Base-by-base conservation (phyloP, 148 eudicot genomes). In the Fagopyrum esculentum region DNA sequence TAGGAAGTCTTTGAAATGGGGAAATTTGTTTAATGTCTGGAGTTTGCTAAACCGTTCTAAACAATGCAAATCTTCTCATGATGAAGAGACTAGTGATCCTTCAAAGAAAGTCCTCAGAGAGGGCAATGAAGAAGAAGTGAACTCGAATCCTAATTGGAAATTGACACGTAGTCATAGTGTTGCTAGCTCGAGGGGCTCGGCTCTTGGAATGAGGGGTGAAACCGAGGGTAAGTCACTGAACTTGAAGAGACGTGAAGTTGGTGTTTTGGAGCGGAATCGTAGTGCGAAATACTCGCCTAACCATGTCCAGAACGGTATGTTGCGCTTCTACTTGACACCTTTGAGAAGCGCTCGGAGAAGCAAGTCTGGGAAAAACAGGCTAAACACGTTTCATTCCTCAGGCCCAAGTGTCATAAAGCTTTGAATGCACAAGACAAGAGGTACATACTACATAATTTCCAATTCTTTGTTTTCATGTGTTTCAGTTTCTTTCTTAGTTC, bases 251-350 rank as follows among this genome's bases (percentile, higher is more conserved):
- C 70, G 82, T 19, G 88, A 66, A 66, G 17, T 4, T 4, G 71
- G 71, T 40, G 79, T 80, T 9, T 57, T 86, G 80, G 87, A 86
- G 73, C 64, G 87, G 76, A 89, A 89, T 16, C 52, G 85, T 13
- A 87, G 90, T 72, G 89, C 87, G 11, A 84, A 89, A 73, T 85
- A 83, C 29, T 84, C 89, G 5, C 51, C 55, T 26, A 63, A 48
- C 77, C 22, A 63, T 45, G 15, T 40, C 17, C 56, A 86, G 43
- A 84, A 83, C 82, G 93, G 89, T 26, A 45, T 86, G 69, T 77
- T 85, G 71, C 82, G 93, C 54, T 86, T 94, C 78, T 88, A 94
- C 76, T 82, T 94, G 92, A 84, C 93, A 6, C 98, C 98, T 45
- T 83, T 86, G 75, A 83, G 91, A 87, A 92, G 82, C 81, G 75